Base-by-base conservation (phyloP, 2,329 filamentous ascomycete species). In the Zymoseptoria ardabiliae region DNA sequence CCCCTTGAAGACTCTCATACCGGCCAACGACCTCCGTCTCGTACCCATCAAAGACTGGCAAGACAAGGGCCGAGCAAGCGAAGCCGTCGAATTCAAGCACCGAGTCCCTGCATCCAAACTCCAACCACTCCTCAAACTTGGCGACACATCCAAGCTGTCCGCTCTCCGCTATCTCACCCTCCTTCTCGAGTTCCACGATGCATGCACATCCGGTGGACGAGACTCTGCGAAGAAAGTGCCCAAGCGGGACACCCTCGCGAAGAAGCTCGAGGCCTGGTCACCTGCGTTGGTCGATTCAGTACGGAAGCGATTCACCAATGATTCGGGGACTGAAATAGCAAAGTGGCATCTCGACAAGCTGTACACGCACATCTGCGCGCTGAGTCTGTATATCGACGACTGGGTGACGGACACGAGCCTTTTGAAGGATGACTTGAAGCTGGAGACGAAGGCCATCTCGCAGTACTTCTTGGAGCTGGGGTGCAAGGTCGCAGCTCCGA, bases 401-500 rank as follows among this genome's bases (percentile, higher is more conserved):
- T 91, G 85, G 69, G 84, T 86, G 70, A 85, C 90, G 58, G 86
- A 92, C 68, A 86, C 86, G 6, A 82, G 81, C 63, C 81, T 87
- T 64, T 75, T 95, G 64, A 82, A 85, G 56, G 84, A 88, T 62
- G 90, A 94, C 70, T 74, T 94, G 61, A 82, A 83, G 69, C 69
- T 92, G 59, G 88, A 91, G 65, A 84, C 86, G 72, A 87, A 84
- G 74, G 79, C 84, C 30, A 75, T 93, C 68, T 81, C 79, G 56
- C 81, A 85, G 69, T 92, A 91, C 72, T 92, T 89, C 72, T 76
- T 78, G 53, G 90, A 93, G 73, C 85, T 94, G 64, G 90, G 90
- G 21, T 89, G 86, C 28, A 83, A 80, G 66, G 79, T 90, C 35
- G 69, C 60, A 19, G 64, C 72, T 25, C 74, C 79, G 11, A 79